Evolutionary conservation across 805 yeast species (phyloP).

Genomic region (Metschnikowia peoriensis): DNA sequence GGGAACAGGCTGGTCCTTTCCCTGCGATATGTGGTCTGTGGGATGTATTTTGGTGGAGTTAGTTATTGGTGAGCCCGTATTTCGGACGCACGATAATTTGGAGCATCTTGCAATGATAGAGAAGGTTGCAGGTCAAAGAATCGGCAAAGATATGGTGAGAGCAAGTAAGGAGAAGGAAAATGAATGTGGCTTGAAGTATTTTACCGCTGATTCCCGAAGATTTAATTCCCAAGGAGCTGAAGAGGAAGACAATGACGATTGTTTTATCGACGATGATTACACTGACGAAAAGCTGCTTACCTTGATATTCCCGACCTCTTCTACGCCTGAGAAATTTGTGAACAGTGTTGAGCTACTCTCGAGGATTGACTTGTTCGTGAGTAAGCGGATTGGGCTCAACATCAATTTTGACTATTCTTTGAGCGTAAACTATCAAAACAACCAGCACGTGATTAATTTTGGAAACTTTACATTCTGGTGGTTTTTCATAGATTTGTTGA

Average conservation of each 20-base stretch:
- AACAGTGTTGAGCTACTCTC: conserved; percentile 39
- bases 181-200: conserved; percentile 41
- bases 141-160: conserved; percentile 45
- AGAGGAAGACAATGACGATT: conserved; percentile 24
- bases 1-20: conserved; percentile 95
- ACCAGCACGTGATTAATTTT: conserved; percentile 43
- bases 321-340: conserved; percentile 40
- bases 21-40: conserved; percentile 96
- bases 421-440: conserved; percentile 37
- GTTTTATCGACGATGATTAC: conserved; percentile 28
- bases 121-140: conserved; percentile 57
- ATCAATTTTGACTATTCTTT: conserved; percentile 40
- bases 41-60: conserved; percentile 93
- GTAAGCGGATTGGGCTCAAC: conserved; percentile 39
- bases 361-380: conserved; percentile 44
- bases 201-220: conserved; percentile 24
- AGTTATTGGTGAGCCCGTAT: conserved; percentile 90
- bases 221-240: conserved; percentile 10
- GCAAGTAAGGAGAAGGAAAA: conserved; percentile 33
- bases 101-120: conserved; percentile 97
- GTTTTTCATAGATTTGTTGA: conserved; percentile 52
- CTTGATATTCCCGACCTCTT: conserved; percentile 37
- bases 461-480: conserved; percentile 82
- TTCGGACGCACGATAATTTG: conserved; percentile 89
- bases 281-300: conserved; percentile 25